A percentile compares a stretch with the other conserved stretches of the same genome.
Evolutionary conservation across 148 eudicot species (phyloP).

Genomic region (Diospyros kaki): DNA sequence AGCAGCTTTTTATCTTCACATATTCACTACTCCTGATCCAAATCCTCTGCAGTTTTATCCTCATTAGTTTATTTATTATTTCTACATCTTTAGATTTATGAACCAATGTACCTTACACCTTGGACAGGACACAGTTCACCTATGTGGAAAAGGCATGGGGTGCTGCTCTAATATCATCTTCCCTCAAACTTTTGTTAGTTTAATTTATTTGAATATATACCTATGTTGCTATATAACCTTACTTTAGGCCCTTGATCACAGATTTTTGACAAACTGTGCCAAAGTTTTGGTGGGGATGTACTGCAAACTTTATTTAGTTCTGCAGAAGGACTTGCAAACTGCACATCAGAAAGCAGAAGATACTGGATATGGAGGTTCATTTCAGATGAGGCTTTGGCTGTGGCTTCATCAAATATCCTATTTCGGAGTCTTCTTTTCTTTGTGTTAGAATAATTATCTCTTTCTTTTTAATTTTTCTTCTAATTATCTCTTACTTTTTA

Average conservation of each 20-base stretch:
- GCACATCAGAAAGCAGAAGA: conserved; percentile 58
- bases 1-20: background rate
- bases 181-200: background rate
- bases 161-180: background rate
- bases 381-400: conserved; percentile 64
- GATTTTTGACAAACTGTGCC: conserved; percentile 96
- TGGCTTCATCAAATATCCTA: conserved; percentile 88
- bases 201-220: conserved; percentile 1
- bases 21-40: background rate
- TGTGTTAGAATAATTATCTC: conserved; percentile 8
- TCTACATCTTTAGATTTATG: background rate
- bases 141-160: background rate
- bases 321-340: conserved; percentile 72
- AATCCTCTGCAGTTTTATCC: background rate
- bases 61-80: background rate
- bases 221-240: background rate
- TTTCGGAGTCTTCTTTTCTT: conserved; percentile 5
- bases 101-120: background rate
- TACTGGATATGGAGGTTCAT: conserved; percentile 71
- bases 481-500: background rate
- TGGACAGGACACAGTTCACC: background rate
- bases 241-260: conserved; percentile 29
- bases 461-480: background rate
- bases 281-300: conserved; percentile 93
- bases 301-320: conserved; percentile 77